Evolutionary conservation across 345 rosid genomes (phyloP).

Genomic region (Raphanus raphanistrum): DNA sequence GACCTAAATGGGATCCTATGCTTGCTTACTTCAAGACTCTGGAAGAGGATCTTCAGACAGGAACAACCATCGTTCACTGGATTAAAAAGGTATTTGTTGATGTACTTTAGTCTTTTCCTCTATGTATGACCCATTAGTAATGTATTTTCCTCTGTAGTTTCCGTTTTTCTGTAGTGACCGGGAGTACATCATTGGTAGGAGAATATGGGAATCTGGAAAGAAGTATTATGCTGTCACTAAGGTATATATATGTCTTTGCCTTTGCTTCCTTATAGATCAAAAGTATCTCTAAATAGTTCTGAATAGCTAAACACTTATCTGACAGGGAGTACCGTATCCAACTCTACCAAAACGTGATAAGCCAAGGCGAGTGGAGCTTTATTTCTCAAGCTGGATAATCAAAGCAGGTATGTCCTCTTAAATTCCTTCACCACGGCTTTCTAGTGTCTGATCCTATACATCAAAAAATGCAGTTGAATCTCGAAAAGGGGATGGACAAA

Average conservation of each 20-base stretch:
- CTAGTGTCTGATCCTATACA: background rate
- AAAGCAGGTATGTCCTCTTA: conserved; percentile 60
- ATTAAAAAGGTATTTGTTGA: conserved; percentile 63
- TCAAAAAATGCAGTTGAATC: conserved; percentile 65
- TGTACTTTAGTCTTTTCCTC: background rate
- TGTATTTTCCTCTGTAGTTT: conserved; percentile 55
- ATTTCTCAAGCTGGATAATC: conserved; percentile 92
- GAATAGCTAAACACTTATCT: background rate
- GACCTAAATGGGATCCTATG: conserved; percentile 97
- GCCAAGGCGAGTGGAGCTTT: conserved; percentile 89
- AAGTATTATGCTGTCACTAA: conserved; percentile 83
- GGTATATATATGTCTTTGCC: conserved; percentile 45
- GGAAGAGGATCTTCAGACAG: conserved; percentile 71
- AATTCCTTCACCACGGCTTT: background rate
- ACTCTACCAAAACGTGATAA: conserved; percentile 73
- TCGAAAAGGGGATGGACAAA: conserved; percentile 77
- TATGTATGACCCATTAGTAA: background rate
- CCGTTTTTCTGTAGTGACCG: conserved; percentile 98
- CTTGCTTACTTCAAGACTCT: conserved; percentile 68
- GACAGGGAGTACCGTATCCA: conserved; percentile 69
- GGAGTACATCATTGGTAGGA: conserved; percentile 84
- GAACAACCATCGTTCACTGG: conserved; percentile 77
- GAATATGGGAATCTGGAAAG: conserved; percentile 90
- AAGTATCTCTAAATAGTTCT: background rate
- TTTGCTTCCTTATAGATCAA: conserved; percentile 6